Evolutionary conservation across 2,329 filamentous ascomycete genomes (phyloP).

Genomic region (Chaetomiaceae sp.): DNA sequence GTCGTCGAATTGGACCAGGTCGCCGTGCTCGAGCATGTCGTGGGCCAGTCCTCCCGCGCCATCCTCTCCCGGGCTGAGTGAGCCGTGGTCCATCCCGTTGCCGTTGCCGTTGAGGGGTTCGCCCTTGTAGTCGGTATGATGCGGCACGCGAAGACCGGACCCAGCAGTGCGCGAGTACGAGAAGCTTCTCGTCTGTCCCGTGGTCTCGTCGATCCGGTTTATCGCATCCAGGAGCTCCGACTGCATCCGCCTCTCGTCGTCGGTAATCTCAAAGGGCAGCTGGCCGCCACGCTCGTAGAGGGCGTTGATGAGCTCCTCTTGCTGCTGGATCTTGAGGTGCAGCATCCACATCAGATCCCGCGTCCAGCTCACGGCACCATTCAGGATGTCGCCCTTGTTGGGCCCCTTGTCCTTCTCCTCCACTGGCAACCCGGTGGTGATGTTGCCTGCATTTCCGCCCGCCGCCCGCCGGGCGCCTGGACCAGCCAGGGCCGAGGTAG

Average conservation of each 20-base stretch:
- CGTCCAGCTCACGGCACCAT: conserved; percentile 95
- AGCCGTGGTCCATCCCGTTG: conserved; percentile 36
- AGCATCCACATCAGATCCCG: conserved; percentile 97
- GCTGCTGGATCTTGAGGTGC: conserved; percentile 81
- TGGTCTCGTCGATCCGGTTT: conserved; percentile 68
- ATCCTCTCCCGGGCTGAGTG: conserved; percentile 50
- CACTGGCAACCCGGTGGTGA: conserved; percentile 85
- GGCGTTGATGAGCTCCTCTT: conserved; percentile 76
- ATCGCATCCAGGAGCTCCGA: conserved; percentile 86
- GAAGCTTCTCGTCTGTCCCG: conserved; percentile 45
- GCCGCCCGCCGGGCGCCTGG: conserved; percentile 77
- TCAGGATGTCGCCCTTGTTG: conserved; percentile 98
- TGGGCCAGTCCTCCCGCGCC: conserved; percentile 36
- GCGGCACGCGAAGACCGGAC: conserved; percentile 82
- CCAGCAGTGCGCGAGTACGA: conserved; percentile 80
- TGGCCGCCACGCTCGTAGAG: conserved; percentile 68
- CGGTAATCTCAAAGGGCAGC: conserved; percentile 77
- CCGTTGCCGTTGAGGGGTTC: conserved; percentile 59
- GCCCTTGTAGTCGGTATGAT: conserved; percentile 87
- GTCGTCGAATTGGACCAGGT: conserved; percentile 67
- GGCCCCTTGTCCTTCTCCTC: conserved; percentile 98
- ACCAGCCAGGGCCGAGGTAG: conserved; percentile 83
- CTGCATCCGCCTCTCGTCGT: conserved; percentile 94
- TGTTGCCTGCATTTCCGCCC: conserved; percentile 66
- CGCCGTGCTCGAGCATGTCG: conserved; percentile 48